These are phyloP conservation scores for Backusella morwellensis DNA, from an alignment of 192 early-diverging fungal genomes.

Conservation along the genomic window DNA sequence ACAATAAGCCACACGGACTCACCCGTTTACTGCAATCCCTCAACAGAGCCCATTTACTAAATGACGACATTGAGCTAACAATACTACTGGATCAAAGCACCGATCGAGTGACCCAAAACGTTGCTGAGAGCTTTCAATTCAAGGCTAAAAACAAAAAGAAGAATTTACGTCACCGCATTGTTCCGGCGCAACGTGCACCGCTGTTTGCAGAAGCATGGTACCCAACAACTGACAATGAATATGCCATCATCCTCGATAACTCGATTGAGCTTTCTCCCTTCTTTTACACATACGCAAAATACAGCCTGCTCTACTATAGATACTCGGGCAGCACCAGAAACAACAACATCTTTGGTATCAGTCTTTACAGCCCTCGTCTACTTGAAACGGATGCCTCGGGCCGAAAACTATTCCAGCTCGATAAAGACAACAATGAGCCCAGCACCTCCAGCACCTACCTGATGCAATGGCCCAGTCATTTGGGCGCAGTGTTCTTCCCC, in stretches of 20 bases:
- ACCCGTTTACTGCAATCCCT: constrained; percentile 48
- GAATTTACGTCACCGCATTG: constrained; percentile 47
- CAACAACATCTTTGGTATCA: constrained; percentile 46
- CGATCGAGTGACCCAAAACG: constrained; percentile 45
- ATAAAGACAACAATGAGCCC: constrained; percentile 24
- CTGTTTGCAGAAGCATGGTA: constrained; percentile 60
- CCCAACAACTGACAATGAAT: constrained; percentile 49
- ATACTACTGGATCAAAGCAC: constrained; percentile 53
- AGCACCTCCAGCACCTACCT: constrained; percentile 40
- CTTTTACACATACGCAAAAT: constrained; percentile 56
- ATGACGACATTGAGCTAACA: constrained; percentile 46
- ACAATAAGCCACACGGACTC: constrained; percentile 46
- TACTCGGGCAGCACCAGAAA: constrained; percentile 26
- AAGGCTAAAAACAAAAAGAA: constrained; percentile 40
- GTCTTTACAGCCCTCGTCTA: constrained; percentile 50
- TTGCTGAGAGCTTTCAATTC: constrained; percentile 47
- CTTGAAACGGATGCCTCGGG: constrained; percentile 45
- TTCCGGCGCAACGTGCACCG: constrained; percentile 45
- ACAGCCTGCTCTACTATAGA: constrained; percentile 48
- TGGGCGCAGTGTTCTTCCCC: constrained; percentile 58
- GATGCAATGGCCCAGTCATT: constrained; percentile 49
- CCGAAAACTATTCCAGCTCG: constrained; percentile 41
- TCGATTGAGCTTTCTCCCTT: constrained; percentile 54
- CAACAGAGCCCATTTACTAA: constrained; percentile 45
- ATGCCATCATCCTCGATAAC: constrained; percentile 52